Base-by-base conservation (phyloP, 225 moss, liverwort and hornwort genomes). In the Marchantia paleacea region DNA sequence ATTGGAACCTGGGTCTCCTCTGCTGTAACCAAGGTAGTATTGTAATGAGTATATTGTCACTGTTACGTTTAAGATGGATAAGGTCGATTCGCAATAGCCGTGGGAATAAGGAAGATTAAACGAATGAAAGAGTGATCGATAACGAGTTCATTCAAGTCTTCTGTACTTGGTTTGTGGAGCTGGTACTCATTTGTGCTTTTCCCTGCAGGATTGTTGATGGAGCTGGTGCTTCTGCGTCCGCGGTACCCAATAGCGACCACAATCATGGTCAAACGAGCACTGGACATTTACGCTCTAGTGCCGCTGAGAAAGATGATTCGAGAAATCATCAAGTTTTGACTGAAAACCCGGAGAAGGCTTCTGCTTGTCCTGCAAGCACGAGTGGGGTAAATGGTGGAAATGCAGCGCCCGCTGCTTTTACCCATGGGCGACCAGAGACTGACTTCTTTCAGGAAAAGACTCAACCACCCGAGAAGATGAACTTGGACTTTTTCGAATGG, bases 401-500 rank as follows among this genome's bases (percentile, higher is more conserved):
- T 39, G 58, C 86, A 30, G 83, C 86, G 16, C 81, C 76, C 66
- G 89, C 85, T 81, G 81, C 84, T 67, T 72, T 74, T 63, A 22
- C 75, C 55, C 60, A 75, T 52, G 84, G 81, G n/a, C 89, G 88
- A 80, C 80, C 87, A 61, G 92, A 92, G 70, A 81, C 75, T 14
- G 91, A 93, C 29, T 87, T 84, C 52, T 86, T 90, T 57, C 84
- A 83, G 71, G 96, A 97, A 83, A 94, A 91, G 69, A 72, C 82
- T 66, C 78, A 82, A 72, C 85, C 84, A 31, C 83, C 79, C 15
- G 94, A 91, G 83, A 97, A 94, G 83, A 87, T 92, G 83, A 90
- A 90, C 68, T 85, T 95, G 92, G 94, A 95, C 8, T 89, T 89
- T 67, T 93, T 97, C 72, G 92, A 97, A 76, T 97, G 97, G 97